Evolutionary conservation across 441 rosid genomes (phyloP), one percentile per base, ranked within the genome.

Genomic region (Brassica hybrid): DNA sequence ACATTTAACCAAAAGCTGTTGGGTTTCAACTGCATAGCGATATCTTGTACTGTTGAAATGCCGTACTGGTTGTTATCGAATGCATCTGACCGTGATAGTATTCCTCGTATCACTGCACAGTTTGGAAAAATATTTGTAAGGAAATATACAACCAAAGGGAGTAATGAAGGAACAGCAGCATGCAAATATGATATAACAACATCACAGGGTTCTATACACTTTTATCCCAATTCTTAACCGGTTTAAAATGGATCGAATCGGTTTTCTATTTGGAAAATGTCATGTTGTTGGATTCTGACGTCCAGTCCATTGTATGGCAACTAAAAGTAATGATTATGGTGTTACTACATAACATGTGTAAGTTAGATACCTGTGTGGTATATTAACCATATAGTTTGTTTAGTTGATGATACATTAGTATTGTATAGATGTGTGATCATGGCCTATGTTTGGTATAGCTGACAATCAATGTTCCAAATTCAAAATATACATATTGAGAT

Each of bases 1-100:
- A 93, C 79, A 79, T 93, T 93, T 86, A 91, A 84, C 99, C 98
- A 95, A 60, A 88, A 75, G 25, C 82, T 79, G 0, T 62, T 72
- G 32, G 90, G 94, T 64, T 71, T 81, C 8, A 88, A 2, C 65
- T 81, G 81, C 7, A 5, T 63, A 69, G 82, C 76, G 32, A 91
- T 73, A 14, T 83, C 74, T 74, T 86, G 76, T 38, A 87, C 92
- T 1, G 88, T 87, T 67, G 74, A 79, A 58, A 95, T 86, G 1
- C 21, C 56, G 27, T 73, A 78, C 2, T 1, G 0, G 67, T 14
- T 80, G 59, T 74, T 69, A 23, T 90, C 90, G 19, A 90, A 93
- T 73, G 25, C 82, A 52, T 19, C 1, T 21, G 85, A 63, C 71
- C 97, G 90, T 74, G 95, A 86, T 57, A 17, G 73, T 72, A 91